Base-by-base conservation (phyloP, 2,329 filamentous ascomycete genomes). In the Diaporthe vaccinii region DNA sequence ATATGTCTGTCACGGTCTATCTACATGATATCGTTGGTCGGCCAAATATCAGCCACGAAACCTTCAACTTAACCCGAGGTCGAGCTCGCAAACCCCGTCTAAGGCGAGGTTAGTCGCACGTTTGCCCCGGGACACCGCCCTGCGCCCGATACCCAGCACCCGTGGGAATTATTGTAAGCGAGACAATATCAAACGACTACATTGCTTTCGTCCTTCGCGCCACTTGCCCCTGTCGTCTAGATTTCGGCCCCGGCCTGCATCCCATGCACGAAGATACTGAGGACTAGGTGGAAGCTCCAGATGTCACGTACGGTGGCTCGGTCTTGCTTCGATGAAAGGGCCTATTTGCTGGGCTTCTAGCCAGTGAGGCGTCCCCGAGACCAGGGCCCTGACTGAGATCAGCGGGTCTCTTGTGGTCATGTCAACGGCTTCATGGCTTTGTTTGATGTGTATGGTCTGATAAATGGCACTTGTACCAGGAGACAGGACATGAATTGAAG, bases 401-500 rank as follows among this genome's bases (percentile, higher is more conserved):
- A n/a, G 14, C 22, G 17, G 14, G 7, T 53, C 3, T 22, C 28
- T 20, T 51, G 20, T 51, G 6, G 31, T 15, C 17, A 36, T 67
- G 28, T 14, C 20, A 31, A 8, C n/a, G 4, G 20, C n/a, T 20
- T 5, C 6, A 53, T 41, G 34, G 31, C 31, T 59, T 41, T 20
- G 39, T 41, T n/a, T 31, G 17, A 9, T 51, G 36, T 28, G 14
- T 15, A 8, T 61, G 3, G 36, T 28, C 28, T 17, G 28, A 65
- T 17, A 14, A 44, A 31, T 36, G 25, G 49, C 39, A 58, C 41
- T 44, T 31, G 39, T 53, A 34, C 28, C 25, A 36, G 53, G 22
- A 74, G 53, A 75, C 59, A 34, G 46, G 59, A 73, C 58, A 36
- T 55, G 15, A 41, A 59, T 20, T 12, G 28, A 46, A 31, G n/a